Percentiles rank a stretch among this genome's conserved stretches.
phyloP scores from a whole-genome alignment of 2,329 filamentous ascomycete species.

The Botrytis cinerea region DNA sequence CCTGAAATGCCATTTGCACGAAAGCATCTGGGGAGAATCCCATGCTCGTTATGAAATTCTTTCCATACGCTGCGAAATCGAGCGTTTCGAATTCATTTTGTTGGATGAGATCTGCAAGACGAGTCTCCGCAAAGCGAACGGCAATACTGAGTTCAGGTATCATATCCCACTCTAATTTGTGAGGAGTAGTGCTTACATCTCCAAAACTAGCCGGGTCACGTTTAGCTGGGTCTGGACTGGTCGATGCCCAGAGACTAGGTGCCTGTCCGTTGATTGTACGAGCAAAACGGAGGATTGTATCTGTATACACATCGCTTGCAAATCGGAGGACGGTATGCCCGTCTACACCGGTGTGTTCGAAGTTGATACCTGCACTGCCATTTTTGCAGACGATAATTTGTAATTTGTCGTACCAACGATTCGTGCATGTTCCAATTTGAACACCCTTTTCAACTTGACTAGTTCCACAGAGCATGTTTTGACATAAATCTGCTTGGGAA shows the following conservation, averaged over 20 bases:
- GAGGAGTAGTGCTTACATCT: conserved; percentile 88
- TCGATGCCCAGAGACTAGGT: conserved; percentile 86
- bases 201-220: conserved; percentile 89
- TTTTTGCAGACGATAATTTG: conserved; percentile 99
- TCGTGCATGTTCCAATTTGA: conserved; percentile 96
- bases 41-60: conserved; percentile 97
- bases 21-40: conserved; percentile 97
- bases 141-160: conserved; percentile 86
- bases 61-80: conserved; percentile 86
- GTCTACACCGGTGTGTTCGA: conserved; percentile 97
- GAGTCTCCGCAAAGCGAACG: conserved; percentile 90
- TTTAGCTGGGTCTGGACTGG: conserved; percentile 89
- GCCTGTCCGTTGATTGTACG: conserved; percentile 93
- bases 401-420: conserved; percentile 98
- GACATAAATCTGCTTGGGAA: conserved; percentile 81
- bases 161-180: conserved; percentile 99
- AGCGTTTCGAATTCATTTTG: conserved; percentile 95
- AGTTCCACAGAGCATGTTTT: conserved; percentile 97
- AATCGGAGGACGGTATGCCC: conserved; percentile 96
- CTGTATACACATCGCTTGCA: conserved; percentile 93
- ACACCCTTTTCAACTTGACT: conserved; percentile 90
- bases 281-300: conserved; percentile 94
- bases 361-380: conserved; percentile 97
- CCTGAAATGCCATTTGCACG: conserved; percentile 98
- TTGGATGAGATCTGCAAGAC: conserved; percentile 89